Evolutionary conservation across 257 asterid species (phyloP), one percentile per base, ranked within the genome.

Genomic region (Solanum boliviense): DNA sequence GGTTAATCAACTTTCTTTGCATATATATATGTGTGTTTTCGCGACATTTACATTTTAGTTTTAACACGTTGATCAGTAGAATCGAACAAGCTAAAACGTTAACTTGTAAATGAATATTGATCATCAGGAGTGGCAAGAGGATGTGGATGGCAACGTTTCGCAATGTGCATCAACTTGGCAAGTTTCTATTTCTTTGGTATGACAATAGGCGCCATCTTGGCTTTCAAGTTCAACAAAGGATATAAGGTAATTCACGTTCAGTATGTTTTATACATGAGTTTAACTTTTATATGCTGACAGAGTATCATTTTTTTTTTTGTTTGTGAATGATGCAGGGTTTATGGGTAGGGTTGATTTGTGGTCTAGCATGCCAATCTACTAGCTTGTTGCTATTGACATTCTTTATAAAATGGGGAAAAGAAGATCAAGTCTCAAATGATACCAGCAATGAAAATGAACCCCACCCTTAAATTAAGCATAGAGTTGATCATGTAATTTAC

Each of bases 261-360:
- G 1, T 48, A 29, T 9, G 16, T 21, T 73, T 73, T 9, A 5
- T 9, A 20, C 0, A 73, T 18, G 9, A 34, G 46, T 73, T 73
- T 73, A 20, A 34, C 81, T 73, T 73, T 1, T 73, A 73, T 34
- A 9, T 5, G 0, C 46, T 34, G 27, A 73, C 27, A 73, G 25
- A 35, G 18, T 73, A 34, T 9, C 16, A 0, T 20, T 20, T 35
- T 7, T 34, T 35, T 46, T 2, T 2, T 11, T 35, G 12, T 7
- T 4, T 60, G 23, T 10, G 12, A 62, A 73, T 78, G 25, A 68
- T 5, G 58, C 92, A 94, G 98, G 98, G 98, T 7, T 86, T 95
- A 29, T 95, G 98, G 98, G 92, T 90, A 32, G 98, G 98, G n/a
- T 60, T 94, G 35, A 94, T 93, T 36, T 92, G 98, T 88, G 98